Conservation (phyloP, 1,139 yeast species). For the Citeromyces siamensis region DNA sequence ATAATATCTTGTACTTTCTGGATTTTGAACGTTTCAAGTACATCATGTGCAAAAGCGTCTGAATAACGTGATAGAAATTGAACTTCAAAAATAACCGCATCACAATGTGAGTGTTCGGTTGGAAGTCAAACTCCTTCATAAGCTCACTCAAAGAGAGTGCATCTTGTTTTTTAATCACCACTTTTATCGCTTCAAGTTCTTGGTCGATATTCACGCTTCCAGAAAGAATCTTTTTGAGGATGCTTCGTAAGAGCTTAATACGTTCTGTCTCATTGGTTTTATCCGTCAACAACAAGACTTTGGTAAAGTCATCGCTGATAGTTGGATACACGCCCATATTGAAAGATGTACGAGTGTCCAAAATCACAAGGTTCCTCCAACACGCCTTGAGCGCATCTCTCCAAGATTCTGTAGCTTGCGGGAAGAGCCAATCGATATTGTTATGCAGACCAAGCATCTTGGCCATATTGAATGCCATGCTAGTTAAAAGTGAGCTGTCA, state of each 20-base stretch:
- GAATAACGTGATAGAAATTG: not conserved
- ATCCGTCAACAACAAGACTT: not conserved
- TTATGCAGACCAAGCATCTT: not conserved
- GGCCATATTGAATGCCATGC: not conserved
- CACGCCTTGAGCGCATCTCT: not conserved
- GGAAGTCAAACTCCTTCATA: not conserved
- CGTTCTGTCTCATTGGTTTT: not conserved
- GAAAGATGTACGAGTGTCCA: constrained; percentile 1
- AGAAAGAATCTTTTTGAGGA: not conserved
- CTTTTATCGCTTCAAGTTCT: not conserved
- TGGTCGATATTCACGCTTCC: not conserved
- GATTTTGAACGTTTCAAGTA: not conserved
- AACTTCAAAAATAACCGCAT: not conserved
- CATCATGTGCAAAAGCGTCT: not conserved
- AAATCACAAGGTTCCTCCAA: not conserved
- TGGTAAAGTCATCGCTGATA: not conserved
- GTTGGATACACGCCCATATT: constrained; percentile 1
- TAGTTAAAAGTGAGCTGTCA: not conserved
- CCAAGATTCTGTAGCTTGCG: not conserved
- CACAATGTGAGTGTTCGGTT: not conserved
- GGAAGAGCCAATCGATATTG: not conserved
- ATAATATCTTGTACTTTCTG: not conserved
- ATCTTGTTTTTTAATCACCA: not conserved
- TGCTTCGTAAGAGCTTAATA: not conserved
- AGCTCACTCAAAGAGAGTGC: constrained; percentile 1